Base-by-base conservation (phyloP, 75 land plant genomes). In the Cunninghamia lanceolata region DNA sequence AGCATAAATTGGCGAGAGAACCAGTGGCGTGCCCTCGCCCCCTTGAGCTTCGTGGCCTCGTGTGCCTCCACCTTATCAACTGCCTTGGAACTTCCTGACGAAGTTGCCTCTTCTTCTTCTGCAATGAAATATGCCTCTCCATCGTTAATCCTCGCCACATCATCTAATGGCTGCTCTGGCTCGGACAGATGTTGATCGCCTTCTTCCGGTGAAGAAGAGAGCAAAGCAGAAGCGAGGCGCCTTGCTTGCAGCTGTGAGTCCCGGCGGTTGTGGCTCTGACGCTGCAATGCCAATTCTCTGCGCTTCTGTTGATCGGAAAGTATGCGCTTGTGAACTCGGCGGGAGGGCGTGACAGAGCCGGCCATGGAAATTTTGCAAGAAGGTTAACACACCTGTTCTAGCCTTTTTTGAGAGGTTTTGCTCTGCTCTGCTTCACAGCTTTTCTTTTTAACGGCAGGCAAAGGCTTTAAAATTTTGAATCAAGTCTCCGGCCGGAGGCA, bases 231-330 rank as follows among this genome's bases (percentile, higher is more conserved):
- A 83, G 95, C 89, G 43, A 98, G 90, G 86, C 86, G 87, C 36
- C 99, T 95, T 17, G 96, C 94, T 40, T 93, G 99, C 28, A 85
- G 89, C 90, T 98, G 99, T 19, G 98, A 91, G 85, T 98, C 94
- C 50, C 93, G 91, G 40, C 99, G 96, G 83, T 86, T 83, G 88
- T 98, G 94, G 80, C 70, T 85, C 84, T 98, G 99, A n/a, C 98
- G 93, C 70, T 89, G 90, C 13, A 98, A 90, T 19, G 99, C 95
- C 70, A 93, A 77, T 21, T 95, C 99, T 28, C 99, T 90, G 32
- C 99, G 94, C 89, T 88, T 87, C 91, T 98, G 99, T 85, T 98
- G 99, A 88, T 98, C 99, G 85, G 99, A 96, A 70, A 98, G 84
- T 21, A 89, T 36, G 38, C 98, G 94, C 86, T 98, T 98, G 92